Evolutionary conservation across 352 stramenopile species (phyloP), one percentile per base, ranked within the genome.

Genomic region (Pythium chondricola): DNA sequence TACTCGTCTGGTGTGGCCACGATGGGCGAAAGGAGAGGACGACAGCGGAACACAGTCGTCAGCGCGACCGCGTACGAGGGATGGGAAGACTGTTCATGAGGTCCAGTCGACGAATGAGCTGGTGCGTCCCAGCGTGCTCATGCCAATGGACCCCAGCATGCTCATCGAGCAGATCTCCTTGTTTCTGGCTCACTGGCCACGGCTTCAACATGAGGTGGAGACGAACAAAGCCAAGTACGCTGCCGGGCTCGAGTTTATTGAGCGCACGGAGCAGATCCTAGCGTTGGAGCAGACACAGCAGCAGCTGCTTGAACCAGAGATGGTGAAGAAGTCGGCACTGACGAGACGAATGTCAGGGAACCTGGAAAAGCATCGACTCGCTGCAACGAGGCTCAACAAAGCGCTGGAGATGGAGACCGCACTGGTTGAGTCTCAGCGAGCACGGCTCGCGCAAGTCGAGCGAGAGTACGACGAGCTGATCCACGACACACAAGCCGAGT

Each of bases 331-430:
- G 32, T 59, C 71, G 0, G 70, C 71, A 3, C 22, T 69, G 7
- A 71, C 70, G 33, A 57, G 77, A 2, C 52, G 48, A 17, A 84
- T 86, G 74, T 88, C 74, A 3, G 77, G 68, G 0, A 81, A 61
- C 10, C 47, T 85, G n/a, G 74, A 88, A 37, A 70, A 67, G 24
- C 72, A 86, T 29, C 69, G 79, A 26, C 57, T 84, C 6, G 40
- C 56, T 10, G 43, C 65, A 1, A 69, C 63, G 18, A 91, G 88
- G 43, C 49, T 86, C 6, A 53, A 52, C 2, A 58, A 61, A 29
- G 65, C 61, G 0, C 63, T 88, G 2, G 71, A 83, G 30, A 45
- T 85, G 14, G 76, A 78, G 10, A 65, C 69, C 1, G 52, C 35
- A 4, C 37, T 74, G 2, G 62, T 61, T 0, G 56, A 65, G 3